Evolutionary conservation across 495 filamentous ascomycete species (phyloP).

Genomic region (Neurospora sp.): DNA sequence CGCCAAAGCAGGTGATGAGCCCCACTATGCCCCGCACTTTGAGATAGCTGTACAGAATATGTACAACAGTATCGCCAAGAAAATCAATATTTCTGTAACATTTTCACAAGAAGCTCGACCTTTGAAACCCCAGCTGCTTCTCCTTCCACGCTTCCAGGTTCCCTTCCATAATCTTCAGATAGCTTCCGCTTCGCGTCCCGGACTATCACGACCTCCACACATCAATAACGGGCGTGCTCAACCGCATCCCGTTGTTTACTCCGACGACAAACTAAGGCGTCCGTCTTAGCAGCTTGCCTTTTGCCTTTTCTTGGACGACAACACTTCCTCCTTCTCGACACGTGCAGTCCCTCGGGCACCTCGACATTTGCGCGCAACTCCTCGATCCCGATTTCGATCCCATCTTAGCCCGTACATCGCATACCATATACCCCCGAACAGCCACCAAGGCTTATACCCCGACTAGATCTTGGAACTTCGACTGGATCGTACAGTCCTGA

Average conservation of each 20-base stretch:
- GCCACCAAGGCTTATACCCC: background rate
- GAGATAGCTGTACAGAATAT: background rate
- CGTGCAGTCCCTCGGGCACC: background rate
- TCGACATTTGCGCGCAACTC: background rate
- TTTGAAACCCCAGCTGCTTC: background rate
- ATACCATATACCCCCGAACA: background rate
- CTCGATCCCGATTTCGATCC: background rate
- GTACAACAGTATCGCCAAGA: background rate
- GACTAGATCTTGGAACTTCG: background rate
- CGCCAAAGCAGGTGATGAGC: background rate
- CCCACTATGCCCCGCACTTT: background rate
- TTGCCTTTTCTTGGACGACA: background rate
- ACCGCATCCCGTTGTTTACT: background rate
- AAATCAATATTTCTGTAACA: background rate
- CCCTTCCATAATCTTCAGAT: background rate
- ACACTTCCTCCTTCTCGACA: background rate
- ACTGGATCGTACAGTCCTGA: background rate
- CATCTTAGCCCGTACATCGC: background rate
- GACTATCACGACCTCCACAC: background rate
- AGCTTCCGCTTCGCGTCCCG: background rate
- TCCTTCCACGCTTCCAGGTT: background rate
- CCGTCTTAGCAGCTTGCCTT: background rate
- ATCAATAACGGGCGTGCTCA: background rate
- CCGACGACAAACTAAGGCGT: background rate
- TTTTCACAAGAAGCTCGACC: background rate